Base-by-base conservation (phyloP, 2,329 filamentous ascomycete genomes). In the Fusarium sp. region DNA sequence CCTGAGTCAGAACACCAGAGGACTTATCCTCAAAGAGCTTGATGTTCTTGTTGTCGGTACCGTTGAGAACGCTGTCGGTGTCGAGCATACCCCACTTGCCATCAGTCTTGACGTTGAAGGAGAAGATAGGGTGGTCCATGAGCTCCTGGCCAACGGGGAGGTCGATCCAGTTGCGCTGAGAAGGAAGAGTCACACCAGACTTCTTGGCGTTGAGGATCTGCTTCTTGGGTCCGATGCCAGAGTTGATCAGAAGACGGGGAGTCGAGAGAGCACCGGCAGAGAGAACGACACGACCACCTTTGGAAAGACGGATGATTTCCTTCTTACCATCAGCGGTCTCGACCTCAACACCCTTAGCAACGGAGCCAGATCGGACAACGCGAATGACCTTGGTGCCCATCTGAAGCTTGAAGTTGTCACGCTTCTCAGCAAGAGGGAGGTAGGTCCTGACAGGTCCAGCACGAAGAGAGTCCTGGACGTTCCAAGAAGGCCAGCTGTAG, bases 371-470 rank as follows among this genome's bases (percentile, higher is more conserved):
- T 25, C 91, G 88, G 16, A 92, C 80, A 20, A 93, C 84, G 43
- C 90, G 85, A 66, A 86, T 85, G 18, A 91, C 91, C 40, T 86
- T 84, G 3, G 90, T 90, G 71, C 89, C 87, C 27, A 86, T 85
- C 80, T 87, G 88, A 45, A 93, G 81, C 49, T 86, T 84, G 79
- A 93, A 93, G 80, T 92, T 91, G 11, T 82, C 78, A 58, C 88
- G 84, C 51, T 81, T 80, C 55, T 83, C 82, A 4, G 89, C 89
- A 20, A 85, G 83, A 6, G 89, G 87, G 3, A 93, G 86, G 74
- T 93, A 93, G 0, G 90, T 92, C 13, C 86, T 88, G 78, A 93
- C 82, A n/a, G 90, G 91, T 3, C 91, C 91, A 53, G 88, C 88
- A 63, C 91, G 83, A 78, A 91, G 85, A 45, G 89, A 89, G 51